These are phyloP conservation scores for Syzygium aqueum DNA, from an alignment of 345 rosid species.

Conservation along the genomic window DNA sequence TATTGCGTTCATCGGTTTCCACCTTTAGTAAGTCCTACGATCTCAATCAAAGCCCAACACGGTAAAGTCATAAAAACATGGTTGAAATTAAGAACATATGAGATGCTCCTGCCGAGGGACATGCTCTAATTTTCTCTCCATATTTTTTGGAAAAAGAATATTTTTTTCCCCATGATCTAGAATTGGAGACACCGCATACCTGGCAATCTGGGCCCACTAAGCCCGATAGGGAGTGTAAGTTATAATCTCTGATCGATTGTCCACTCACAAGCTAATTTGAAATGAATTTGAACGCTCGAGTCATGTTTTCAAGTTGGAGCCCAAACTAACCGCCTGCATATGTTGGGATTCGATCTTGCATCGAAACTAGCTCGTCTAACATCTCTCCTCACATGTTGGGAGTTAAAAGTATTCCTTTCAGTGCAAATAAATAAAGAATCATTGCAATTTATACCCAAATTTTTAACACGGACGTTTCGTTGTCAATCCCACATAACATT, in stretches of 20 bases:
- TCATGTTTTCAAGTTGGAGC: neutral
- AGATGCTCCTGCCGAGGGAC: neutral
- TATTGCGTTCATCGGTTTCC: neutral
- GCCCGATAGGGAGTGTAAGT: too few species aligned
- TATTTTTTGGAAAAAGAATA: neutral
- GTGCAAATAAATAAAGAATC: neutral
- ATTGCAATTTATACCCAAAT: neutral
- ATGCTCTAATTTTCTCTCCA: neutral
- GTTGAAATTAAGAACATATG: neutral
- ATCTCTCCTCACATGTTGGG: neutral
- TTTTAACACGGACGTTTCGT: neutral
- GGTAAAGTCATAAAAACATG: neutral
- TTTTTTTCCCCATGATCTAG: neutral
- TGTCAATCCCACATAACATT: neutral
- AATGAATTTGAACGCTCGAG: neutral
- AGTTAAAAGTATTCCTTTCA: neutral
- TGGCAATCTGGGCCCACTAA: too few species aligned
- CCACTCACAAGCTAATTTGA: neutral
- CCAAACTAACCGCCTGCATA: neutral
- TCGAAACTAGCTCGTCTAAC: neutral
- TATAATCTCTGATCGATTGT: too few species aligned
- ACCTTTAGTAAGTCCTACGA: neutral
- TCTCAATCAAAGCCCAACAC: neutral
- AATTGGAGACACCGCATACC: neutral
- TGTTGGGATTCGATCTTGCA: rapidly evolving